These are phyloP conservation scores for Gyromitra esculenta DNA, from an alignment of 2,329 filamentous ascomycete genomes.

Conservation along the genomic window DNA sequence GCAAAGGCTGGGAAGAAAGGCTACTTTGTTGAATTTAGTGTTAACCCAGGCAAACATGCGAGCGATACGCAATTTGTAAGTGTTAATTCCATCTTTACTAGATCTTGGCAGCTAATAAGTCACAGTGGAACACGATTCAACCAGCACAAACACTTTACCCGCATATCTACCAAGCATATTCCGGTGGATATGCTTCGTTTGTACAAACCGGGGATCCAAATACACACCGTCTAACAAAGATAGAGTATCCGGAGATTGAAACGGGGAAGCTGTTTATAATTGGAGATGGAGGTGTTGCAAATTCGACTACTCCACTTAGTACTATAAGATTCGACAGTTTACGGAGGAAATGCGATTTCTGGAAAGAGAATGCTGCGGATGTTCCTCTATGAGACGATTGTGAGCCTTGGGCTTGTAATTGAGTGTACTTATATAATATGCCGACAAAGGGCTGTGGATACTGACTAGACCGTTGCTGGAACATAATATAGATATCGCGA, in stretches of 20 bases:
- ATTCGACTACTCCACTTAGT: constrained; percentile 12
- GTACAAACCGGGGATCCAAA: constrained; percentile 22
- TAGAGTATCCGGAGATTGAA: constrained; percentile 5
- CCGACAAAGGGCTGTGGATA: neutral
- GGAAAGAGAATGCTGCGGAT: constrained; percentile 14
- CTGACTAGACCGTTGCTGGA: neutral
- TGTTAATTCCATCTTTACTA: neutral
- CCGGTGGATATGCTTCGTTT: constrained; percentile 23
- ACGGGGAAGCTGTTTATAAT: constrained; percentile 21
- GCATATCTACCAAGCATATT: constrained; percentile 25
- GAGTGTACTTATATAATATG: neutral
- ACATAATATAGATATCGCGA: no score
- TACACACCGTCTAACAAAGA: neutral
- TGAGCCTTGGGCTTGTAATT: neutral
- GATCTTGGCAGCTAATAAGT: neutral
- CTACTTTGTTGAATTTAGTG: constrained; percentile 19
- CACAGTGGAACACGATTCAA: constrained; percentile 27
- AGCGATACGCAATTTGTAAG: constrained; percentile 31
- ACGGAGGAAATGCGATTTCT: constrained; percentile 8
- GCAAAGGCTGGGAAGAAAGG: constrained; percentile 4
- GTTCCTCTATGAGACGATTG: constrained; percentile 4
- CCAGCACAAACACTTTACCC: constrained; percentile 14
- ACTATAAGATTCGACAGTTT: neutral
- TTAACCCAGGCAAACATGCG: constrained; percentile 21
- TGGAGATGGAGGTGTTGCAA: constrained; percentile 25